Percentiles rank a stretch among this genome's conserved stretches.
These are phyloP conservation scores for Lactarius evosmus DNA, from an alignment of 768 basidiomycete species.

Conservation along the genomic window DNA sequence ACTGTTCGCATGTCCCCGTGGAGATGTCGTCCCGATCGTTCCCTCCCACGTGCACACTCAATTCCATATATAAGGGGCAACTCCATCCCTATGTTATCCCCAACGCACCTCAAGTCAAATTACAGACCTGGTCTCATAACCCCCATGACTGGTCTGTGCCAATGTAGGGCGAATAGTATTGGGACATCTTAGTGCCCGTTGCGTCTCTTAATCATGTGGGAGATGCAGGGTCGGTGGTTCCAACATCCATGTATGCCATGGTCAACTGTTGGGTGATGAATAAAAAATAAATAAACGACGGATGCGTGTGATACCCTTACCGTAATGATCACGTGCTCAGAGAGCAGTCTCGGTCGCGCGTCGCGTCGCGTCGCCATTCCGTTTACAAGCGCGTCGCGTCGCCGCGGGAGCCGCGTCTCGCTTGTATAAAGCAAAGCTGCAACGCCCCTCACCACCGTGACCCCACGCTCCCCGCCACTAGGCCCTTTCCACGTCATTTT, in stretches of 20 bases:
- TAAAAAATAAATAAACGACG: neutral
- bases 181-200: slow-evolving; percentile 28
- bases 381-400: slow-evolving; percentile 23
- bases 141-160: slow-evolving; percentile 27
- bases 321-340: neutral
- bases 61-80: neutral
- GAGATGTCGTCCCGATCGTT: neutral
- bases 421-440: slow-evolving; percentile 16
- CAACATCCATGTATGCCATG: slow-evolving; percentile 15
- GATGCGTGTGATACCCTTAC: too few relatives aligned
- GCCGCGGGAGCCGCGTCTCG: neutral
- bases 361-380: slow-evolving; percentile 10
- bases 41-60: neutral
- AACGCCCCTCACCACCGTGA: neutral
- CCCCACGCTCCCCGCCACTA: slow-evolving; percentile 5
- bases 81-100: neutral
- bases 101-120: slow-evolving; percentile 31
- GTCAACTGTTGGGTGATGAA: neutral
- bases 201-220: slow-evolving; percentile 5
- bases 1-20: neutral
- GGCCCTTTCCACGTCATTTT: neutral
- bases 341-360: too few relatives aligned
- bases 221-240: slow-evolving; percentile 28
- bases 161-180: slow-evolving; percentile 28
- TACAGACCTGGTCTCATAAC: slow-evolving; percentile 20